phyloP scores from a whole-genome alignment of 805 yeast genomes.

The Jamesozyma hellenica region DNA sequence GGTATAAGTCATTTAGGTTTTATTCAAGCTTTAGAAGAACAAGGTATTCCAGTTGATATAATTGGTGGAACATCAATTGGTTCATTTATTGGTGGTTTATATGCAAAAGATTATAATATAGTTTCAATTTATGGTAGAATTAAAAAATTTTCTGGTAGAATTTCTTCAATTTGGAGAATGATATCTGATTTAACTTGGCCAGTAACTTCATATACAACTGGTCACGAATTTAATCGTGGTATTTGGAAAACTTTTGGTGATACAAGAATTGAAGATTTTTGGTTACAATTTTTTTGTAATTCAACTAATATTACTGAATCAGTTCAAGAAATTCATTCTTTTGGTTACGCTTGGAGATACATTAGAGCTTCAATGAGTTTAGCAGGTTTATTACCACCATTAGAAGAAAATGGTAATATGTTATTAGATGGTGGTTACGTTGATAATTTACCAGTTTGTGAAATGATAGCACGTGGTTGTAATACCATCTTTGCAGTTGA shows the following conservation, averaged over 20 bases:
- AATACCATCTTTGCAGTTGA: conserved; percentile 83
- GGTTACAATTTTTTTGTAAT: conserved; percentile 82
- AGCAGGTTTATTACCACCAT: conserved; percentile 81
- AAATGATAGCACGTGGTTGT: conserved; percentile 87
- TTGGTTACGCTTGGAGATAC: conserved; percentile 92
- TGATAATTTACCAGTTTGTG: conserved; percentile 84
- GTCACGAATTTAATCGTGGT: conserved; percentile 94
- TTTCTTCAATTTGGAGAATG: conserved; percentile 80
- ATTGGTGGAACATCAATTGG: conserved; percentile 97
- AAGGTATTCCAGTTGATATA: conserved; percentile 86
- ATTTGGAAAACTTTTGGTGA: conserved; percentile 96
- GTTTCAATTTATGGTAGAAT: conserved; percentile 87
- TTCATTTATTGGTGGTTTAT: conserved; percentile 87
- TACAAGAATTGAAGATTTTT: conserved; percentile 86
- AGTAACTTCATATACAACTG: conserved; percentile 88
- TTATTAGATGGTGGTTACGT: conserved; percentile 92
- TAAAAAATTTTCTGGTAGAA: conserved; percentile 73
- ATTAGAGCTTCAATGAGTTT: conserved; percentile 93
- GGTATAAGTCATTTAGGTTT: conserved; percentile 91
- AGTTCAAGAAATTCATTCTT: conserved; percentile 84
- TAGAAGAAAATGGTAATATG: conserved; percentile 87
- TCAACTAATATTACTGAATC: conserved; percentile 93
- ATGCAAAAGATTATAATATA: conserved; percentile 83
- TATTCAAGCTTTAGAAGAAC: conserved; percentile 79
- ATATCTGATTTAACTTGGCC: conserved; percentile 83